Evolutionary conservation across 345 rosid genomes (phyloP).

Genomic region (Moringa oleifera): DNA sequence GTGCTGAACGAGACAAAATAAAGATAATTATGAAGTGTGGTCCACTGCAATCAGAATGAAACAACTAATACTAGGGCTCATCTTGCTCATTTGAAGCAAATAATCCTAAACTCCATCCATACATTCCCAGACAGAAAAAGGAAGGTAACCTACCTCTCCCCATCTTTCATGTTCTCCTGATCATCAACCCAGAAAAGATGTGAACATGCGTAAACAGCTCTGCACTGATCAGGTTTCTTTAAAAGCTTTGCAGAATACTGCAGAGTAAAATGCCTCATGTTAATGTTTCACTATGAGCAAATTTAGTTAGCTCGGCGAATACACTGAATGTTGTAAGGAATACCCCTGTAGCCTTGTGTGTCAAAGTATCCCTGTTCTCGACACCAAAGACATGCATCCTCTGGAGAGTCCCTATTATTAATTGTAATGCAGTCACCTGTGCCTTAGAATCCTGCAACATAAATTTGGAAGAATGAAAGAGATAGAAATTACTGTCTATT

Average conservation of each 20-base stretch:
- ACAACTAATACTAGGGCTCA: neutral
- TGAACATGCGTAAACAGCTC: constrained; percentile 93
- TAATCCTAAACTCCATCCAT: neutral
- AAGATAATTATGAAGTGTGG: neutral
- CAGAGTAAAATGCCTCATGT: constrained; percentile 18
- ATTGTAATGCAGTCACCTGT: constrained; percentile 87
- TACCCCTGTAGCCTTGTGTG: constrained; percentile 98
- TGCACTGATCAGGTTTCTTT: constrained; percentile 98
- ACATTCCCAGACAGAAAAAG: neutral
- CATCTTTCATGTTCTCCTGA: constrained; percentile 83
- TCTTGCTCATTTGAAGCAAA: too few relatives aligned
- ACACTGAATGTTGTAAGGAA: constrained; percentile 12
- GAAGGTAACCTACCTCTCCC: constrained; percentile 63
- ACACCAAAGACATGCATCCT: constrained; percentile 98
- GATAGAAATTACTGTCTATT: neutral
- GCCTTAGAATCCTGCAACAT: constrained; percentile 78
- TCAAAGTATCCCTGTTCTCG: constrained; percentile 95
- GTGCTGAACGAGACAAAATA: neutral
- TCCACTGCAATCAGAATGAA: neutral
- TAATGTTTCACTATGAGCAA: constrained; percentile 17
- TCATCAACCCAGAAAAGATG: constrained; percentile 97
- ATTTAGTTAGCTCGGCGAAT: constrained; percentile 5
- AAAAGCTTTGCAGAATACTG: constrained; percentile 97
- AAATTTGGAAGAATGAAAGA: constrained; percentile 18
- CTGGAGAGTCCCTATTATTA: constrained; percentile 93